A percentile compares a stretch with the other conserved stretches of the same genome.
phyloP scores from a whole-genome alignment of 2,329 filamentous ascomycete species.

The Thermoascus crustaceus region DNA sequence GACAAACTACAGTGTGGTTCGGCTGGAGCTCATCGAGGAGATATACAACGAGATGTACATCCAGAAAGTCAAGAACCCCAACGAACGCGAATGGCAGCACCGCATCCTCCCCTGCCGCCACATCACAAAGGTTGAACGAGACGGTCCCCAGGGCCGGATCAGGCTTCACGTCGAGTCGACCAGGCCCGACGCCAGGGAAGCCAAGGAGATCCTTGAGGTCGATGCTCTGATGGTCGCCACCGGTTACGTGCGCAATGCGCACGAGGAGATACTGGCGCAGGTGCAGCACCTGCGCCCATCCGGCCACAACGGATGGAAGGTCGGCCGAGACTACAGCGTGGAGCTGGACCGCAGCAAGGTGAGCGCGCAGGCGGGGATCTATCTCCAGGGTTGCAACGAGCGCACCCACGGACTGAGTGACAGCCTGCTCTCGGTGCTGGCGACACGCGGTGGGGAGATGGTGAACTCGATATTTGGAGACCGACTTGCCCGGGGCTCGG shows the following conservation, averaged over 20 bases:
- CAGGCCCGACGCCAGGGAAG: slow-evolving; percentile 27
- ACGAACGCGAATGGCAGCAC: slow-evolving; percentile 71
- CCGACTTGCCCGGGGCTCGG: slow-evolving; percentile 20
- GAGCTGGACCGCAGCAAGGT: slow-evolving; percentile 62
- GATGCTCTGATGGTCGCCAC: slow-evolving; percentile 81
- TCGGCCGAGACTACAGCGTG: slow-evolving; percentile 71
- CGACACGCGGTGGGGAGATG: slow-evolving; percentile 68
- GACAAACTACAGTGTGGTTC: slow-evolving; percentile 93
- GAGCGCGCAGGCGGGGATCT: slow-evolving; percentile 67
- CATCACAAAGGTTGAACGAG: slow-evolving; percentile 53
- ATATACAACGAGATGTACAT: slow-evolving; percentile 84
- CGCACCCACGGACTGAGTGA: slow-evolving; percentile 82
- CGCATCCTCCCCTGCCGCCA: slow-evolving; percentile 64
- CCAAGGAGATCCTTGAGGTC: slow-evolving; percentile 59
- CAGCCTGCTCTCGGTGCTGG: slow-evolving; percentile 69
- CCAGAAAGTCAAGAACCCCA: slow-evolving; percentile 62
- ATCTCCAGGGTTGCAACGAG: slow-evolving; percentile 92
- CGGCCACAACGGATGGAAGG: slow-evolving; percentile 51
- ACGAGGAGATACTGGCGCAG: slow-evolving; percentile 65
- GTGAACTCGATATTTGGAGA: slow-evolving; percentile 63
- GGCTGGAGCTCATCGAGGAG: slow-evolving; percentile 79
- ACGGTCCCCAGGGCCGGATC: slow-evolving; percentile 45
- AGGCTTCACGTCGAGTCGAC: slow-evolving; percentile 52
- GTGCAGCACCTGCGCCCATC: slow-evolving; percentile 59
- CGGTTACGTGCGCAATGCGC: slow-evolving; percentile 70